phyloP scores from a whole-genome alignment of 225 moss, liverwort and hornwort species.

The Pseudoscleropodium purum region DNA sequence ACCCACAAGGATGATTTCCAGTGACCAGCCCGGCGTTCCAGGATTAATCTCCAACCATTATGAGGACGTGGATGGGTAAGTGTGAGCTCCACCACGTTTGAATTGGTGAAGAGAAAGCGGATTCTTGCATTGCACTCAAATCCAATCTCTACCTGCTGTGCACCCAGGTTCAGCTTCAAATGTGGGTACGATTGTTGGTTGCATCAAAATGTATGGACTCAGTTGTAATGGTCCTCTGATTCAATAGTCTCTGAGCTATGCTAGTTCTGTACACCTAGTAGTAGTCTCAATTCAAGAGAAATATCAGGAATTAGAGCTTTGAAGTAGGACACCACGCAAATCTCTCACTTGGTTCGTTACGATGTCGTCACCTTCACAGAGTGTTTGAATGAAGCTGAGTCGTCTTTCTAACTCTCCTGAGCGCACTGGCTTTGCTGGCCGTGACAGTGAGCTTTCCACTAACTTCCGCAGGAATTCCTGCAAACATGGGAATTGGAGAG shows the following conservation, averaged over 20 bases:
- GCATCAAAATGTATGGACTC: background rate
- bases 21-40: background rate
- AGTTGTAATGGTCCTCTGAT: background rate
- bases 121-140: background rate
- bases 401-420: conserved; percentile 16
- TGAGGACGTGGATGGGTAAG: background rate
- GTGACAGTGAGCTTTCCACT: conserved; percentile 7
- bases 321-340: background rate
- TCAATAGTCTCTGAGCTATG: background rate
- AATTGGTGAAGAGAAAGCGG: background rate
- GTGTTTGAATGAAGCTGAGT: background rate
- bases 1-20: background rate
- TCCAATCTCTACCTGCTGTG: background rate
- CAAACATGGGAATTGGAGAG: background rate
- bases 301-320: background rate
- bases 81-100: background rate
- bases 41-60: background rate
- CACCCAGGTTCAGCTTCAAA: background rate
- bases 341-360: background rate
- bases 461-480: conserved; percentile 16
- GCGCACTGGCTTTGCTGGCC: background rate
- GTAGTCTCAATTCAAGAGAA: background rate
- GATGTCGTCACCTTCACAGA: background rate
- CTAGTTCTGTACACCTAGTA: background rate
- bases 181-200: background rate